Conservation (phyloP, 2,329 filamentous ascomycete genomes). For the Pyrenophora graminea region DNA sequence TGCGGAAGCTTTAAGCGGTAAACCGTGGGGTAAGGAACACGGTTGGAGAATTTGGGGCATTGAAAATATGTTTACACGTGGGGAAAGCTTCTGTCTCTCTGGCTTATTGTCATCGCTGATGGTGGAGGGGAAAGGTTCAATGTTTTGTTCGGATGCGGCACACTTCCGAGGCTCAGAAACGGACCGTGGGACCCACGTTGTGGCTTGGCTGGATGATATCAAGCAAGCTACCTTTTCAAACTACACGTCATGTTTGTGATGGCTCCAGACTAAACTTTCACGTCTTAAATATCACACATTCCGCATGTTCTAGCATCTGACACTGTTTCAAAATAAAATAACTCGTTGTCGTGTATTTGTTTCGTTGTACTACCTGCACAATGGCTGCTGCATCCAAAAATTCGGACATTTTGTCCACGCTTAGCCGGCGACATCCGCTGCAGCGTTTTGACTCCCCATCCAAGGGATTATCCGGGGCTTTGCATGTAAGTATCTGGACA, state of each 20-base stretch:
- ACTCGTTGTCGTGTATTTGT: not conserved
- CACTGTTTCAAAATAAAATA: not conserved
- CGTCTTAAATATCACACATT: too few relatives aligned
- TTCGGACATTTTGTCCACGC: slow-evolving; percentile 18
- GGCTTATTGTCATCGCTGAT: too few relatives aligned
- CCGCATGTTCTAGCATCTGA: not conserved
- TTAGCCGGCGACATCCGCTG: slow-evolving; percentile 59
- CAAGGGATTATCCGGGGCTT: slow-evolving; percentile 62
- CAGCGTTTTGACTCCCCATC: slow-evolving; percentile 70
- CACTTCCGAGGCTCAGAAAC: slow-evolving; percentile 15
- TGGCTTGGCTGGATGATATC: slow-evolving; percentile 8
- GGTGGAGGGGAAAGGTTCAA: too few relatives aligned
- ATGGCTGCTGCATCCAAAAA: slow-evolving; percentile 8
- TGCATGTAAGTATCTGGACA: slow-evolving; percentile 55
- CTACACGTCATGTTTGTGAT: slow-evolving; percentile 15
- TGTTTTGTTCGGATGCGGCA: slow-evolving; percentile 3
- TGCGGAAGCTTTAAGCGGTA: too few relatives aligned
- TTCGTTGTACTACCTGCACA: not conserved
- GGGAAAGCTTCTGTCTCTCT: too few relatives aligned
- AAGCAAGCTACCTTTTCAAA: slow-evolving; percentile 1
- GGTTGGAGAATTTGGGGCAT: too few relatives aligned
- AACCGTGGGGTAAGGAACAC: too few relatives aligned
- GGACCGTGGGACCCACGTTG: slow-evolving; percentile 15
- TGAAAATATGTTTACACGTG: too few relatives aligned
- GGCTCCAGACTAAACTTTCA: not conserved